Base-by-base conservation (phyloP, 1,284 basidiomycete genomes). In the Rhodotorula sp. region DNA sequence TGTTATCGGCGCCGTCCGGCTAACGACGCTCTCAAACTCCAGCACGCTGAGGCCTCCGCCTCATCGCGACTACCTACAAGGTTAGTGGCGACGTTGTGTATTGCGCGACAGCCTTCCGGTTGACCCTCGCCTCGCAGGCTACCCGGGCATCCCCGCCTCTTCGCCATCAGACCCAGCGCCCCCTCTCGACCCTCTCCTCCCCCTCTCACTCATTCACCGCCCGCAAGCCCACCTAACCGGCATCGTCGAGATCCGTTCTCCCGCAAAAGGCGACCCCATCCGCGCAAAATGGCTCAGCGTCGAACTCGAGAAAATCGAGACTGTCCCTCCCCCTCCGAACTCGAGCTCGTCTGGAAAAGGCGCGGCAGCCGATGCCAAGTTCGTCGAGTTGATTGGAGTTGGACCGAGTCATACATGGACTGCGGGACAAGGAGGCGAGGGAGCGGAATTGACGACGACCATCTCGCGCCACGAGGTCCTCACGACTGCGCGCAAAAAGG, bases 231-330 rank as follows among this genome's bases (percentile, higher is more conserved):
- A 56, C 17, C 27, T 72, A 0, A 49, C 65, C 0, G 71, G 71
- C 4, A 67, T 63, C 0, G 66, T 73, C 53, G 65, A 70, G 49
- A 49, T 73, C 17, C 65, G 62, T 44, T n/a, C 56, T 0, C 56
- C 59, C 3, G 1, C 29, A 5, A 73, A 70, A 39, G 62, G 59
- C 19, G 52, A 29, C 3, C 48, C 34, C 2, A 32, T 62, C n/a
- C 52, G 57, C 27, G 64, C 65, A 0, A 51, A 51, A 13, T 74
- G 61, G 61, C 60, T 74, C 29, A 44, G 55, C 2, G 62, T 74
- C 55, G 72, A 74, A 36, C 52, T 74, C 24, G 67, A 71, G 39
- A 71, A 71, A 63, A 64, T 71, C 57, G 69, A 68, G 51, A 58
- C 55, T 13, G 63, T 73, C 11, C 63, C 66, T 2, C 22, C 63